phyloP scores from a whole-genome alignment of 495 filamentous ascomycete species.

The Darksidea phi region DNA sequence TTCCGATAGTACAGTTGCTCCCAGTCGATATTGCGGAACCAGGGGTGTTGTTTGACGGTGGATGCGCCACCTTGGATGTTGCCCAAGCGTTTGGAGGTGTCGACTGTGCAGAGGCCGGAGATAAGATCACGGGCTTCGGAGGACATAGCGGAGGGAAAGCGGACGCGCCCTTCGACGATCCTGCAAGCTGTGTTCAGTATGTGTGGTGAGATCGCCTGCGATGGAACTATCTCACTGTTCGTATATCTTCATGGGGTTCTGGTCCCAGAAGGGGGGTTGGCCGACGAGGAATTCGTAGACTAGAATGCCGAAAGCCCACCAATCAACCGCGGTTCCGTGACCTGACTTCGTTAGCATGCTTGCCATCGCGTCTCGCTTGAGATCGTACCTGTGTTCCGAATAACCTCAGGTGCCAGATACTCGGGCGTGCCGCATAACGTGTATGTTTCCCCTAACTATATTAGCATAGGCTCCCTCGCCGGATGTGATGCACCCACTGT shows the following conservation, averaged over 20 bases:
- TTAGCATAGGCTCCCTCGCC: background rate
- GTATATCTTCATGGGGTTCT: constrained; percentile 95
- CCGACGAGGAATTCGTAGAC: constrained; percentile 96
- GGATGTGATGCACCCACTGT: constrained; percentile 46
- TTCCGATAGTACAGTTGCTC: constrained; percentile 68
- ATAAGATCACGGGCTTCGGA: constrained; percentile 80
- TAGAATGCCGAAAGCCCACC: constrained; percentile 96
- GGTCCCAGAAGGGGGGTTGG: constrained; percentile 96
- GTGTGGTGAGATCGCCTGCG: background rate
- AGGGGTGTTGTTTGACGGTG: constrained; percentile 82
- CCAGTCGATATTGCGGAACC: constrained; percentile 84
- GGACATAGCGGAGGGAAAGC: constrained; percentile 69
- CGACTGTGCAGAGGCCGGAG: constrained; percentile 79
- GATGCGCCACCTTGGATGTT: constrained; percentile 82
- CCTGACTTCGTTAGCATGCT: constrained; percentile 46
- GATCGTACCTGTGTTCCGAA: constrained; percentile 71
- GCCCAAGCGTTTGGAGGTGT: constrained; percentile 80
- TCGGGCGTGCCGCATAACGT: constrained; percentile 96
- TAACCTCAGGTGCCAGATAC: constrained; percentile 94
- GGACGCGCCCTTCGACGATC: constrained; percentile 71
- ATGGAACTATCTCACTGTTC: constrained; percentile 61
- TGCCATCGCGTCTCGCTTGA: background rate
- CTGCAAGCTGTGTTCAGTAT: constrained; percentile 41
- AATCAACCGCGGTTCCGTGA: constrained; percentile 95
- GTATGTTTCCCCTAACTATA: constrained; percentile 73